Evolutionary conservation across 1,284 basidiomycete species (phyloP).

Genomic region (Fomitopsis palustris): DNA sequence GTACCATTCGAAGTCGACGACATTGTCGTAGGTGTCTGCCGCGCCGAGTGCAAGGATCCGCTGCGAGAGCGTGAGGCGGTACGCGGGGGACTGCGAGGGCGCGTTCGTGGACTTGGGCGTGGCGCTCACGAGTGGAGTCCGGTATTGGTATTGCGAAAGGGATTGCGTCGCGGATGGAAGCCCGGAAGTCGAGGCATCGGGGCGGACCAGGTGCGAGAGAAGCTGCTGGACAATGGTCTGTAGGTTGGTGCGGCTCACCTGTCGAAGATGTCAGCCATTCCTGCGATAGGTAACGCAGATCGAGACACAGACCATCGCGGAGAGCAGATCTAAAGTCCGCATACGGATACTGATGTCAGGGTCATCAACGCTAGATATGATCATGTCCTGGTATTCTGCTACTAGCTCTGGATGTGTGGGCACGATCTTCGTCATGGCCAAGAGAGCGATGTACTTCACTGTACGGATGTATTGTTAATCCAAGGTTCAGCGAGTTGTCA

Average conservation of each 20-base stretch:
- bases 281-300: neutral
- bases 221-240: constrained; percentile 89
- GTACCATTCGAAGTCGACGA: constrained; percentile 96
- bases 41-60: constrained; percentile 83
- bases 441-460: constrained; percentile 96
- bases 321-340: constrained; percentile 90
- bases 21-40: constrained; percentile 80
- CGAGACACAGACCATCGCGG: constrained; percentile 76
- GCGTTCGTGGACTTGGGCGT: constrained; percentile 36
- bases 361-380: constrained; percentile 88
- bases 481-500: neutral
- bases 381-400: constrained; percentile 89
- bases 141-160: constrained; percentile 45
- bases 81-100: constrained; percentile 70
- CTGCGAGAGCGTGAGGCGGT: constrained; percentile 79
- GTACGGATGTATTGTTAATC: neutral
- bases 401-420: constrained; percentile 91
- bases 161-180: constrained; percentile 61
- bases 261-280: constrained; percentile 12
- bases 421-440: constrained; percentile 95
- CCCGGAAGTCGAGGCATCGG: constrained; percentile 40
- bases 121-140: constrained; percentile 35
- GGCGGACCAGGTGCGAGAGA: constrained; percentile 78
- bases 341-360: constrained; percentile 94
- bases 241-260: constrained; percentile 82